Base-by-base conservation (phyloP, 2,329 filamentous ascomycete species). In the Esteya vermicola region DNA sequence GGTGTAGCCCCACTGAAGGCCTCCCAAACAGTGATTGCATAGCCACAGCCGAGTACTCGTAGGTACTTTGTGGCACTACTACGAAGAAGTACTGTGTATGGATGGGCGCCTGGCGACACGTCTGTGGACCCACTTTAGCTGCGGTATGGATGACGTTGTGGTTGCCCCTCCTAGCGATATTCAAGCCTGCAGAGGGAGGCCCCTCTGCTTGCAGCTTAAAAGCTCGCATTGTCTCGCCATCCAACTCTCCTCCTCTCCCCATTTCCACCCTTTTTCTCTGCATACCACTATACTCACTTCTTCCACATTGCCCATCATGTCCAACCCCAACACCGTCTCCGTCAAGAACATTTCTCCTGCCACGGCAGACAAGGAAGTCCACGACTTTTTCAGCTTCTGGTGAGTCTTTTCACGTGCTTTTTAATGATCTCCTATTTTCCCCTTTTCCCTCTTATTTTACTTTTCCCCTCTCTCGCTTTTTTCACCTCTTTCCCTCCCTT, bases 341-440 rank as follows among this genome's bases (percentile, higher is more conserved):
- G 88, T 96, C 54, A 82, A 83, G 65, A 88, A 91, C 67, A 94
- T 98, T 64, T 78, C 83, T 51, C 58, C 68, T 47, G 64, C 79
- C 58, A 95, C 89, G 42, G 77, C 74, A 50, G 86, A 98, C 63
- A 81, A 88, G 64, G 86, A 96, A 63, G 78, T 98, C 53, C 78
- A 77, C 56, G 88, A 94, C 57, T 98, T 98, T 72, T 98, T 98
- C 71, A 91, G 82, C 68, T 96, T 96, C 64, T 81, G 76, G 85
- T 89, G 71, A 58, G 75, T 32, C n/a, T 10, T 28, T 28, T 13
- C 26, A 28, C 26, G 26, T 28, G 26, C 12, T 22, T 31, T 5
- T 12, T 9, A 34, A 21, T 19, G 18, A 37, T 39, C 18, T 31
- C 25, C 6, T 16, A 25, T 4, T 8, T 7, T 26, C n/a, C 13